phyloP scores from a whole-genome alignment of 495 filamentous ascomycete species.

The Cercophora newfieldiana region DNA sequence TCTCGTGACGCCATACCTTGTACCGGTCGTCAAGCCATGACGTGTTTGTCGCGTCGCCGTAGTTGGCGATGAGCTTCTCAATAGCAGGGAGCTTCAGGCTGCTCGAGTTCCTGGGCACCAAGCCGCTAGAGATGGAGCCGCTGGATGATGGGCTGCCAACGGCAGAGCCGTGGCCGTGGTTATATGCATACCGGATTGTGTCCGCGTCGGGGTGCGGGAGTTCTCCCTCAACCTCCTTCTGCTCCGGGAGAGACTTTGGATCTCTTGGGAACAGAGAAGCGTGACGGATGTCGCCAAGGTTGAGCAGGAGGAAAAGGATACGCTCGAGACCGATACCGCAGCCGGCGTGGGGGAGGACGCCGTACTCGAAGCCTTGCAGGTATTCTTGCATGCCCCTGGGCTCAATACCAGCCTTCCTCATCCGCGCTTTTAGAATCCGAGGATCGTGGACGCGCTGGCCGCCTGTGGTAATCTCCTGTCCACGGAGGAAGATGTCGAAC shows the following conservation, averaged over 20 bases:
- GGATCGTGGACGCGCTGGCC: conserved; percentile 90
- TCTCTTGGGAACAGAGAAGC: conserved; percentile 83
- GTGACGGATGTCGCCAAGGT: conserved; percentile 84
- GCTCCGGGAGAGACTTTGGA: conserved; percentile 72
- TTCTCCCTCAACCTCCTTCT: conserved; percentile 42
- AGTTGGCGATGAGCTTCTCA: conserved; percentile 83
- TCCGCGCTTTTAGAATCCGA: conserved; percentile 68
- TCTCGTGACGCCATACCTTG: conserved; percentile 74
- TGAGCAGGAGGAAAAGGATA: conserved; percentile 77
- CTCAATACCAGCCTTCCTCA: conserved; percentile 74
- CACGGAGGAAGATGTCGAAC: conserved; percentile 93
- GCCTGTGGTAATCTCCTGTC: conserved; percentile 89
- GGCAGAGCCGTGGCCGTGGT: conserved; percentile 33
- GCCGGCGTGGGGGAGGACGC: conserved; percentile 85
- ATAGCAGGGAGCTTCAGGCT: conserved; percentile 64
- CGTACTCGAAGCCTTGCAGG: conserved; percentile 82
- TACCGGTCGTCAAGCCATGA: conserved; percentile 84
- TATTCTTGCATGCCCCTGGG: conserved; percentile 81
- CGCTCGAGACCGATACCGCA: conserved; percentile 90
- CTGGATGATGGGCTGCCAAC: neutral
- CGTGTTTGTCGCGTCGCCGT: conserved; percentile 84
- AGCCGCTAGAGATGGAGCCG: too few species aligned
- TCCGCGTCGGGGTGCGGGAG: conserved; percentile 78
- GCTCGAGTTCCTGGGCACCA: too few species aligned
- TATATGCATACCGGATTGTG: conserved; percentile 59